Base-by-base conservation (phyloP, 352 stramenopile genomes). In the Globisporangium cederbergense region DNA sequence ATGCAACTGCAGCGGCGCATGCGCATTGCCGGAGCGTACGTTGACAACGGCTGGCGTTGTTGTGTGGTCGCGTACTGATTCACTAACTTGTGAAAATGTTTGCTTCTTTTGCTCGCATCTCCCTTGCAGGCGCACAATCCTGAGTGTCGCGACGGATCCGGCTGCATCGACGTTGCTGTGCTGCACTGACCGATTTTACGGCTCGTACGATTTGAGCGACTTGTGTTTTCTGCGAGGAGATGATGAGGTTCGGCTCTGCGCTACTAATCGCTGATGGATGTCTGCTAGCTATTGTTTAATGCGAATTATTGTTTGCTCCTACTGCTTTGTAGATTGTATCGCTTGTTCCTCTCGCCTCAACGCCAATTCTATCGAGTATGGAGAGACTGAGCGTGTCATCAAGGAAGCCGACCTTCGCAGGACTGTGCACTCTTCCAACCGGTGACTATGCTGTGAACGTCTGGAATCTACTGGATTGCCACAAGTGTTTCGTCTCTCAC, bases 151-250 rank as follows among this genome's bases (percentile, higher is more conserved):
- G 22, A 74, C 80, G 1, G 82, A 92, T 54, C 67, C 75, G 6
- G 73, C 77, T 3, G 81, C 75, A 1, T 72, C 77, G 2, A 80
- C 73, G 28, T 60, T 91, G 13, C 62, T 91, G 14, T 91, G 79
- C 49, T 86, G 75, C 30, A 93, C 85, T 3, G 79, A 88, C 51
- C 72, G 60, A 1, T 64, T 59, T 34, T 91, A 89, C 50, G 85
- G 85, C 38, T 67, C 76, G 10, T 93, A 89, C 63, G 85, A 93
- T 40, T 70, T 93, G 18, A 89, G 80, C 64, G 81, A 90, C 36
- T 66, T 91, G 32, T 88, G 78, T 62, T 69, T 92, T 5, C 66
- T 93, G 20, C 75, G 78, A 1, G 76, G 65, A 4, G 83, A 92
- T n/a, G 80, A 91, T 52, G 81, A 92, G 54, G 78, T 83, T 62